Conservation (phyloP, 2,329 filamentous ascomycete species). For the Bipolaris gigantea region DNA sequence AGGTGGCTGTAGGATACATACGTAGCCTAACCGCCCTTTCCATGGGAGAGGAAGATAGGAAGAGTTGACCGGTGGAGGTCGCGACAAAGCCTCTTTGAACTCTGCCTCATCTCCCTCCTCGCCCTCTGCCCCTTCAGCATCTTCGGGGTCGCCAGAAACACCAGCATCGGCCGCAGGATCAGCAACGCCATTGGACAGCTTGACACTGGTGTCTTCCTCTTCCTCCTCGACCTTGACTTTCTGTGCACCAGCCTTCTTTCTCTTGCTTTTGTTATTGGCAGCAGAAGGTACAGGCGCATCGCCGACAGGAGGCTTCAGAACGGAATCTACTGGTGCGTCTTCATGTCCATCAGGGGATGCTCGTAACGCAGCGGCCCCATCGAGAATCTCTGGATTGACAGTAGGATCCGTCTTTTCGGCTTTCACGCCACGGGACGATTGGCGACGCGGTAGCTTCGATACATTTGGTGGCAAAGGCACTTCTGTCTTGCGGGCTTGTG, state of each 20-base stretch:
- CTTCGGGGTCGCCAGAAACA: constrained; percentile 54
- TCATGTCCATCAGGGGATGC: constrained; percentile 50
- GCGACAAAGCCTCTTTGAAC: constrained; percentile 59
- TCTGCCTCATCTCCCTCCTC: constrained; percentile 60
- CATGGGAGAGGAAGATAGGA: constrained; percentile 82
- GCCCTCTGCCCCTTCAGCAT: constrained; percentile 42
- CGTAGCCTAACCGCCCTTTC: constrained; percentile 88
- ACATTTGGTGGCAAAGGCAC: constrained; percentile 30
- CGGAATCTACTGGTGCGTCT: constrained; percentile 10
- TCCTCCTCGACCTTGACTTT: constrained; percentile 35
- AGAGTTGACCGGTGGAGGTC: constrained; percentile 80
- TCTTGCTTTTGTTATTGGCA: constrained; percentile 31
- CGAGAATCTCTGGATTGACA: constrained; percentile 46
- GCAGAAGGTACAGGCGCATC: constrained; percentile 18
- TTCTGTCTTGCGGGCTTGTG: constrained; percentile 25
- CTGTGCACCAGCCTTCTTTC: constrained; percentile 24
- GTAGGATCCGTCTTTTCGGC: constrained; percentile 37
- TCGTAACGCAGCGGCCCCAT: constrained; percentile 47
- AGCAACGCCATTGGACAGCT: constrained; percentile 13
- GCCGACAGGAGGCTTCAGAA: constrained; percentile 13
- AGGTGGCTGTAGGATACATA: constrained; percentile 50
- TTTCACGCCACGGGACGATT: constrained; percentile 29
- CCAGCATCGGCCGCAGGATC: constrained; percentile 19
- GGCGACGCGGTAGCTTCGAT: constrained; percentile 28
- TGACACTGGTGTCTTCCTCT: constrained; percentile 16